These are phyloP conservation scores for Calocera cornea DNA, from an alignment of 768 basidiomycete genomes.

Conservation along the genomic window DNA sequence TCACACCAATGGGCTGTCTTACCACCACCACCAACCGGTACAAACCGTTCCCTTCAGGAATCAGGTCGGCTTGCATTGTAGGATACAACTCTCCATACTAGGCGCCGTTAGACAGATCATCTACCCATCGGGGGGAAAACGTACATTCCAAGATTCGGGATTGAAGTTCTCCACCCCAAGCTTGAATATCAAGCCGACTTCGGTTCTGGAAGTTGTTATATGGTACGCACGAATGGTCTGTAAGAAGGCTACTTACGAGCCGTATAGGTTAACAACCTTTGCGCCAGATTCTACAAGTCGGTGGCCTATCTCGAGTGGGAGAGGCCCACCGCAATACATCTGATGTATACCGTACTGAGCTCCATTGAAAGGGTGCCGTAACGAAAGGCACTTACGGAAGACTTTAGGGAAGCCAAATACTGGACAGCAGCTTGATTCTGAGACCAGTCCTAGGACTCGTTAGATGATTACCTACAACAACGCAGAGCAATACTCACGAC, in stretches of 20 bases:
- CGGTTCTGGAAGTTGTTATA: neutral
- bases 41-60: neutral
- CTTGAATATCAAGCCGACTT: neutral
- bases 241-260: neutral
- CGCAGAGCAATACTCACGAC: neutral
- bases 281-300: conserved; percentile 17
- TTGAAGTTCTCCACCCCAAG: neutral
- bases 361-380: neutral
- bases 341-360: conserved; percentile 8
- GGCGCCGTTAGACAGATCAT: neutral
- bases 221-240: neutral
- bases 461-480: neutral
- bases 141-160: neutral
- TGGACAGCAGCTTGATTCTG: conserved; percentile 12
- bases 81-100: neutral
- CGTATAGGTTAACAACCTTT: conserved; percentile 10
- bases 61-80: neutral
- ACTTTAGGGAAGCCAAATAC: conserved; percentile 16
- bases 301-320: conserved; percentile 19
- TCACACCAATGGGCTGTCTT: neutral
- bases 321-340: conserved; percentile 23
- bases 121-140: neutral
- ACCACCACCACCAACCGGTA: neutral
- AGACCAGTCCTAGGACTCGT: conserved; percentile 18
- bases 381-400: conserved; percentile 14